Evolutionary conservation across 176 grass and related monocot species (phyloP), one percentile per base, ranked within the genome.

Genomic region (Eragrostis nindensis): DNA sequence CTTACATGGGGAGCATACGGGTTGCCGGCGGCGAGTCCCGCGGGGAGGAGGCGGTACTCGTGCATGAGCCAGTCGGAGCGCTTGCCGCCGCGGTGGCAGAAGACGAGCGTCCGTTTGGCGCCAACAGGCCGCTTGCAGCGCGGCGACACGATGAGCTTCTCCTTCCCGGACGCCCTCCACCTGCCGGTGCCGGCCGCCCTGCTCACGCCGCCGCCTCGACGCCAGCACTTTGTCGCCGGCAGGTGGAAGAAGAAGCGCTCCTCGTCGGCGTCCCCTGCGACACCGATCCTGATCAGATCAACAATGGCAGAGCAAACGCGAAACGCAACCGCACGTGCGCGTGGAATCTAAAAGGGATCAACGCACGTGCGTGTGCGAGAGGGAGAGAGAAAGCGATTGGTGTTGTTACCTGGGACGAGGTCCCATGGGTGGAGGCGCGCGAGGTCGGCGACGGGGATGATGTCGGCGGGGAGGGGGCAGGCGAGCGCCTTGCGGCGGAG

Each of bases 381-480:
- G 32, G 10, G 16, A 8, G 18, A 0, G 27, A 17, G 61, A 16
- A 7, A 62, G 10, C 1, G 60, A 27, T 5, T 11, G 60, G 5
- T 62, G 52, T 19, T 21, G 15, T n/a, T 84, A 98, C 96, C 88
- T 59, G 81, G 90, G 15, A 98, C 77, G 74, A 98, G 85, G 66
- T 98, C 96, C 79, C 57, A 90, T 0, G 96, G 96, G 71, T 93
- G 86, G 79, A 81, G 57, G 68, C 86, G 87, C 0, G 75, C 82
- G 75, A 98, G 91, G 73, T 91, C 72, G 64, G 88, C 88, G 83
- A 91, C 92, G 43, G 92, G 92, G 81, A 98, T 98, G 86, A 98
- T 72, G 71, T 86, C 88, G 70, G 96, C 90, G 18, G 96, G 96
- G 57, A 98, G 78, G 19, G 96, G 90, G 79, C 66, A 88, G 8